Conservation (phyloP, 2,329 filamentous ascomycete species). For the Calonectria crousiana region DNA sequence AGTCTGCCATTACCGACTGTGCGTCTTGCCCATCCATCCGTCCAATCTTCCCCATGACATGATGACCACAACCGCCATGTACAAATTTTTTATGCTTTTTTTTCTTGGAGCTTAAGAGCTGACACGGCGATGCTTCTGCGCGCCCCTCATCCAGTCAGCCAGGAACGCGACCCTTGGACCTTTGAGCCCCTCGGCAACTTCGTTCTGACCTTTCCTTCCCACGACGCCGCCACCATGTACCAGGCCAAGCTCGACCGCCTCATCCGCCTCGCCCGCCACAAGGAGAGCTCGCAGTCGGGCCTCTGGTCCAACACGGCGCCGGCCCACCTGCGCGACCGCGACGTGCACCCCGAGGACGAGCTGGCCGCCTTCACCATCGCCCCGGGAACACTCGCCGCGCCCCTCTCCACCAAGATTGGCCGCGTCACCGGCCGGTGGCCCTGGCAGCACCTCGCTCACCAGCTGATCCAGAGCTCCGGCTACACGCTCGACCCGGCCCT, state of each 20-base stretch:
- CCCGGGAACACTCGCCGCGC: slow-evolving; percentile 38
- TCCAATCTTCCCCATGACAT: neutral
- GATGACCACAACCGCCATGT: no score
- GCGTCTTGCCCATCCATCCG: slow-evolving; percentile 17
- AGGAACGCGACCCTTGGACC: slow-evolving; percentile 72
- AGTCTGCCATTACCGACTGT: slow-evolving; percentile 71
- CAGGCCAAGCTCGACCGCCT: slow-evolving; percentile 54
- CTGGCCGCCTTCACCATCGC: slow-evolving; percentile 46
- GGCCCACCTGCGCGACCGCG: slow-evolving; percentile 36
- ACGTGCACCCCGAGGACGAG: slow-evolving; percentile 35
- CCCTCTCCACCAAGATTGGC: slow-evolving; percentile 26
- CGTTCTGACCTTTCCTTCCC: slow-evolving; percentile 75
- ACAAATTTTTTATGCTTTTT: slow-evolving; percentile 10
- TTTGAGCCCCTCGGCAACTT: slow-evolving; percentile 75
- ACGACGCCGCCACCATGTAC: slow-evolving; percentile 72
- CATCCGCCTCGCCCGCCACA: slow-evolving; percentile 47
- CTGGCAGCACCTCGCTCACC: slow-evolving; percentile 43
- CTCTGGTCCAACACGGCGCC: slow-evolving; percentile 48
- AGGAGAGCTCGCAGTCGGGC: slow-evolving; percentile 43
- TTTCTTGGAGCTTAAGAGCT: neutral
- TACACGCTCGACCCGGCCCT: slow-evolving; percentile 42
- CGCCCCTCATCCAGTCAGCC: slow-evolving; percentile 61
- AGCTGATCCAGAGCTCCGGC: slow-evolving; percentile 37
- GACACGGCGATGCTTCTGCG: neutral
- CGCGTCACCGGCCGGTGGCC: slow-evolving; percentile 38